phyloP scores from a whole-genome alignment of 1,139 yeast genomes.

The Komagataea norvegica region DNA sequence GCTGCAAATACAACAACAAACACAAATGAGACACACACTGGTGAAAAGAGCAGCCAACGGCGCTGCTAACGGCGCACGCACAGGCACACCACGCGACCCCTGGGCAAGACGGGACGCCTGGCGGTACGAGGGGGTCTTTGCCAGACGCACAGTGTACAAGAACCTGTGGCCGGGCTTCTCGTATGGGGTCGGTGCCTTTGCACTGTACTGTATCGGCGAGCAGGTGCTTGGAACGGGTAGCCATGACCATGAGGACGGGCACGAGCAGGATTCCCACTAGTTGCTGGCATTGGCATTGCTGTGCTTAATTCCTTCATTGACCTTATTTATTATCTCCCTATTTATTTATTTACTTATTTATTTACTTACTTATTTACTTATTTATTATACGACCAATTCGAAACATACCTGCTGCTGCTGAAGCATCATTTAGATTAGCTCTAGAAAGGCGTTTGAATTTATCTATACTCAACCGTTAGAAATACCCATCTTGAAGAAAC shows the following conservation, averaged over 20 bases:
- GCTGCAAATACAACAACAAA: background rate
- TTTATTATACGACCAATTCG: background rate
- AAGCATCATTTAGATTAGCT: constrained; percentile 73
- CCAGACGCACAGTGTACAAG: constrained; percentile 64
- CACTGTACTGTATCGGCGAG: constrained; percentile 48
- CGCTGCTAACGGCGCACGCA: constrained; percentile 4
- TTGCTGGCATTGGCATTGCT: background rate
- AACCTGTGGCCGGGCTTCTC: constrained; percentile 84
- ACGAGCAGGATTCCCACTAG: constrained; percentile 10
- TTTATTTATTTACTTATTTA: constrained; percentile 4
- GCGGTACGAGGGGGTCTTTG: constrained; percentile 83
- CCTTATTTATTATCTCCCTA: background rate
- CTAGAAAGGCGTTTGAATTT: constrained; percentile 59
- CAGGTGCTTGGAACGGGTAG: constrained; percentile 9
- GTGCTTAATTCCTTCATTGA: too few species aligned
- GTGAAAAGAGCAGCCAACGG: constrained; percentile 18
- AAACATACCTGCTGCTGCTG: too few species aligned
- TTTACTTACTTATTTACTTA: constrained; percentile 7
- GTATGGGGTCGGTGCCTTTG: constrained; percentile 73
- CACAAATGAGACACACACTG: constrained; percentile 21
- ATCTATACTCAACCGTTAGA: constrained; percentile 69
- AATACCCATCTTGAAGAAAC: constrained; percentile 77
- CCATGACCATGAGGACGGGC: constrained; percentile 12
- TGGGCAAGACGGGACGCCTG: constrained; percentile 76
- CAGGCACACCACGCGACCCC: constrained; percentile 31